A percentile compares a stretch with the other conserved stretches of the same genome.
These are phyloP conservation scores for Neofusicoccum ribis DNA, from an alignment of 2,329 filamentous ascomycete species.

Conservation along the genomic window DNA sequence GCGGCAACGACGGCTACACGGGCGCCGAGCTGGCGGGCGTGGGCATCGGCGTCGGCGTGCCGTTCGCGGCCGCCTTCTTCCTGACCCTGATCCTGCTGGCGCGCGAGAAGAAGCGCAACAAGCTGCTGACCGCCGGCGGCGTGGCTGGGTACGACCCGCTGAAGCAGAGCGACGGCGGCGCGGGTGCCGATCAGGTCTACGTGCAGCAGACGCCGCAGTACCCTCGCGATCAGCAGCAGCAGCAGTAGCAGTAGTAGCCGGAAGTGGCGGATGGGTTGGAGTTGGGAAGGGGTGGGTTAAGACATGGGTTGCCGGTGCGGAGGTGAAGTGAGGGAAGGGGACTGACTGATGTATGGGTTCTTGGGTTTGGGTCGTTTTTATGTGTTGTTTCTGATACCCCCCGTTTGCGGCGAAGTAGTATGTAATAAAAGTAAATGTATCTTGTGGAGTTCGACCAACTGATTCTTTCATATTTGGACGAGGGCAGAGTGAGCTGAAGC, in stretches of 20 bases:
- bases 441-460: too few species aligned
- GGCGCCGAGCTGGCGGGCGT: conserved; percentile 15
- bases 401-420: too few species aligned
- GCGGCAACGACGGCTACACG: conserved; percentile 5
- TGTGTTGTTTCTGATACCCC: too few species aligned
- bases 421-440: too few species aligned
- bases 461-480: too few species aligned
- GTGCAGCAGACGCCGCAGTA: conserved; percentile 20
- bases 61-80: conserved; percentile 8
- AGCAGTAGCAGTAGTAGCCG: neutral
- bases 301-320: too few species aligned
- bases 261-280: neutral
- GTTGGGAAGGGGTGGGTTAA: too few species aligned
- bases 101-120: conserved; percentile 1
- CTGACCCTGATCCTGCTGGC: neutral
- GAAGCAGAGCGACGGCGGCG: conserved; percentile 19
- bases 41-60: conserved; percentile 15
- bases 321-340: too few species aligned
- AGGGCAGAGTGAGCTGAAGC: too few species aligned
- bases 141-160: neutral
- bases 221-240: too few species aligned
- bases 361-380: too few species aligned
- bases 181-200: conserved; percentile 21
- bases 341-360: too few species aligned
- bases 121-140: neutral